Conservation (phyloP, 2,329 filamentous ascomycete genomes). For the Colletotrichum sp. region DNA sequence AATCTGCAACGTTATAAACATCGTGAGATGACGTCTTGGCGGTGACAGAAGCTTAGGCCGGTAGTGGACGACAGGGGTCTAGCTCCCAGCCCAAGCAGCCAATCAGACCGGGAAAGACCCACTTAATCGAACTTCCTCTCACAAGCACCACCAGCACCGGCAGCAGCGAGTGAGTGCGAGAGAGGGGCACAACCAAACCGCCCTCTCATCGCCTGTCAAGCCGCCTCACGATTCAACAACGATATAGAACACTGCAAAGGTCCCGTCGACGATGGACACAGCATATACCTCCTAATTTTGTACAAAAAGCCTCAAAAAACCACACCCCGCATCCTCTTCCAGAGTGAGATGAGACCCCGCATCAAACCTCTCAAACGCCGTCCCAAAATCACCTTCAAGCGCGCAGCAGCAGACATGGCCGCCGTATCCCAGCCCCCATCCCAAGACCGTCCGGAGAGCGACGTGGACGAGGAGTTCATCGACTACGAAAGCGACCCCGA, state of each 20-base stretch:
- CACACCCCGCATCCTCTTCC: neutral
- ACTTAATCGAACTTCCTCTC: conserved; percentile 5
- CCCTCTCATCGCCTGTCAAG: neutral
- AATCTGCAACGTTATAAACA: neutral
- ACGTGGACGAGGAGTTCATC: conserved; percentile 19
- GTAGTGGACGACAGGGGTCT: neutral
- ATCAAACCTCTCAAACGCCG: conserved; percentile 27
- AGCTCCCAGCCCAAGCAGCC: neutral
- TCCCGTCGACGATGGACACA: neutral
- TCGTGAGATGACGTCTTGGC: neutral
- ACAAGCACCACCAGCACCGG: neutral
- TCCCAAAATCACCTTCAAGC: conserved; percentile 35
- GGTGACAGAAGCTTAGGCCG: neutral
- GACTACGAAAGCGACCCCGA: conserved; percentile 10
- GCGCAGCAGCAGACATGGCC: conserved; percentile 18
- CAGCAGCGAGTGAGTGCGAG: neutral
- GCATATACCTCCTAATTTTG: neutral
- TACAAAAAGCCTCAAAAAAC: neutral
- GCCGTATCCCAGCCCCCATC: neutral
- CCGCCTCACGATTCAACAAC: neutral
- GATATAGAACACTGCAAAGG: neutral
- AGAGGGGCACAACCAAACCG: neutral
- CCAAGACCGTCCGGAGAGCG: neutral
- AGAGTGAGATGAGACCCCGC: conserved; percentile 21
- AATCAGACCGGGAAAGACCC: neutral